These are phyloP conservation scores for Sporothrix dimorphospora DNA, from an alignment of 2,329 filamentous ascomycete genomes.

Conservation along the genomic window DNA sequence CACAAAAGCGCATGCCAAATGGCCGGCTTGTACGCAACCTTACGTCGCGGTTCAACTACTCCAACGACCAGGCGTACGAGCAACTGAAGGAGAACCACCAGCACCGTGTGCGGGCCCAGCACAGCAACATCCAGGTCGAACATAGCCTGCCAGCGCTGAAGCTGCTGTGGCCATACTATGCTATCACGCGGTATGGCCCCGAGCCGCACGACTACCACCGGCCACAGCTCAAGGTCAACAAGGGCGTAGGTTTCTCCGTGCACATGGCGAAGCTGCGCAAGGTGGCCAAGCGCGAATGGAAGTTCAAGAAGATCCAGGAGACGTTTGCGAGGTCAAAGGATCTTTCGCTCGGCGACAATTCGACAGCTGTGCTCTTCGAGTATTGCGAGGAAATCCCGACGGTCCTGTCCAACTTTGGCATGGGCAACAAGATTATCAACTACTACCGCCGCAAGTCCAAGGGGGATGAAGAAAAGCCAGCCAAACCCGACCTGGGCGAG, in stretches of 20 bases:
- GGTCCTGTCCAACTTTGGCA: conserved; percentile 93
- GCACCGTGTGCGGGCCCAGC: conserved; percentile 89
- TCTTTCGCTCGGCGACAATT: conserved; percentile 85
- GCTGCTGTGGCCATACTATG: conserved; percentile 94
- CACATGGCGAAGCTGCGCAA: conserved; percentile 69
- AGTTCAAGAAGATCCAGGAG: conserved; percentile 75
- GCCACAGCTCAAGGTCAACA: conserved; percentile 73
- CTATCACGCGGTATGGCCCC: conserved; percentile 74
- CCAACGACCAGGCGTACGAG: conserved; percentile 95
- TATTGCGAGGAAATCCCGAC: conserved; percentile 94
- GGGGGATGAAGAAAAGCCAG: conserved; percentile 72
- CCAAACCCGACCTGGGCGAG: conserved; percentile 85
- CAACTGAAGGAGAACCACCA: conserved; percentile 95
- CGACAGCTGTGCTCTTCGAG: conserved; percentile 83
- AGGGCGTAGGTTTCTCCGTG: conserved; percentile 67
- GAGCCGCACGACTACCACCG: conserved; percentile 80
- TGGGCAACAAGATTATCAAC: conserved; percentile 95
- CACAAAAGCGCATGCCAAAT: conserved; percentile 66
- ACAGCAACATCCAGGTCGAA: conserved; percentile 90
- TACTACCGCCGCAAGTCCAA: conserved; percentile 88
- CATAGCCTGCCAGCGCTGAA: conserved; percentile 91
- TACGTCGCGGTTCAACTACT: conserved; percentile 86
- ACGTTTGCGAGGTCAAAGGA: conserved; percentile 81
- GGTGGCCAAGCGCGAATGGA: conserved; percentile 79
- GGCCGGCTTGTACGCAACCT: conserved; percentile 73